phyloP scores from a whole-genome alignment of 176 grass and related monocot genomes.

The Avena sativa region DNA sequence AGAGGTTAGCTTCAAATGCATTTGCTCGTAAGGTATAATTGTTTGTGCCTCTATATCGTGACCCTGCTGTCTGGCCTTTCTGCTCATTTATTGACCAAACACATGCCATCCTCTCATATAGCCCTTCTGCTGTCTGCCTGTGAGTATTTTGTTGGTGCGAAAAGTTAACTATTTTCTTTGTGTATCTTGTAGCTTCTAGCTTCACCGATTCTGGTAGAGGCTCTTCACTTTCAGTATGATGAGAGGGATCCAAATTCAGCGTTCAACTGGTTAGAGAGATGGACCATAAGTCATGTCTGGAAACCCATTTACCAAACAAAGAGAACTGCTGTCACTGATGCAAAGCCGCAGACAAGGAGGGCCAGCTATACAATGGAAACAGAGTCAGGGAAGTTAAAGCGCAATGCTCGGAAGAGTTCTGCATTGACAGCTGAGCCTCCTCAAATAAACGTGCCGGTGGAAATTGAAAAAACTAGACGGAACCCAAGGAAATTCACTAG shows the following conservation, averaged over 20 bases:
- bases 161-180: slow-evolving; percentile 13
- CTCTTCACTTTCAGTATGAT: slow-evolving; percentile 82
- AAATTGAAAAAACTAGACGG: slow-evolving; percentile 71
- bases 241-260: slow-evolving; percentile 82
- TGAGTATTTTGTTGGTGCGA: background rate
- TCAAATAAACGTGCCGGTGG: slow-evolving; percentile 51
- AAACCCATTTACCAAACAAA: slow-evolving; percentile 63
- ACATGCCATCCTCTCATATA: background rate
- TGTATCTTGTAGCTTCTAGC: slow-evolving; percentile 67
- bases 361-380: slow-evolving; percentile 81
- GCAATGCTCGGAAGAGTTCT: slow-evolving; percentile 66
- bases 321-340: slow-evolving; percentile 56
- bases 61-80: background rate
- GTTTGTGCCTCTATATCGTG: background rate
- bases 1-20: slow-evolving; percentile 60
- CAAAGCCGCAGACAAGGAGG: slow-evolving; percentile 60
- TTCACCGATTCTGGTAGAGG: slow-evolving; percentile 60
- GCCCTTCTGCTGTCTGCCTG: slow-evolving; percentile 17
- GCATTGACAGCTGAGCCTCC: slow-evolving; percentile 44
- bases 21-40: slow-evolving; percentile 68
- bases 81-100: slow-evolving; percentile 13
- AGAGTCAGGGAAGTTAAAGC: slow-evolving; percentile 84
- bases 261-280: slow-evolving; percentile 85
- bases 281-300: slow-evolving; percentile 71
- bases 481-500: slow-evolving; percentile 61